Conservation (phyloP, 495 filamentous ascomycete genomes). For the Penicillium egyptiacum region DNA sequence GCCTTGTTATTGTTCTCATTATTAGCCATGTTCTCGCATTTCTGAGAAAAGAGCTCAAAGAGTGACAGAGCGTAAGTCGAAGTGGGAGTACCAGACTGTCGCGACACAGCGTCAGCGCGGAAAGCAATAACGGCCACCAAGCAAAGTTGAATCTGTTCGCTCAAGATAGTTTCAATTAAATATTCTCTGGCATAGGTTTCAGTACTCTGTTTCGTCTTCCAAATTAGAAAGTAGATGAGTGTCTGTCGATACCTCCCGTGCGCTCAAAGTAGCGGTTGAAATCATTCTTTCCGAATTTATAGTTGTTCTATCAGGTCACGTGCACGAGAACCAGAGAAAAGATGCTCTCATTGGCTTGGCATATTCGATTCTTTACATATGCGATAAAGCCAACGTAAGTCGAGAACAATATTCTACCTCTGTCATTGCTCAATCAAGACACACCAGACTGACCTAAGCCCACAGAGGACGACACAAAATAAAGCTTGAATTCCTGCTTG, state of each 20-base stretch:
- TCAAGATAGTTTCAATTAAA: not conserved
- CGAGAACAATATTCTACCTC: no score
- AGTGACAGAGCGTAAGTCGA: not conserved
- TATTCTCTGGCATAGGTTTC: not conserved
- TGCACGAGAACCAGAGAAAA: slow-evolving; percentile 9
- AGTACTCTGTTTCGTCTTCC: not conserved
- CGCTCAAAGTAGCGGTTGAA: not conserved
- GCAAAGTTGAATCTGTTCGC: not conserved
- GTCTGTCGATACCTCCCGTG: not conserved
- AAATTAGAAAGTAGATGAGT: not conserved
- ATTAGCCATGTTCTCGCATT: slow-evolving; percentile 20
- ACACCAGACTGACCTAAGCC: not conserved
- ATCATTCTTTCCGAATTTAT: not conserved
- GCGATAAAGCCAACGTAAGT: slow-evolving; percentile 4
- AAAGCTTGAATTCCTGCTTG: slow-evolving; percentile 3
- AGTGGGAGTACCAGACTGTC: slow-evolving; percentile 10
- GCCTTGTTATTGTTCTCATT: slow-evolving; percentile 24
- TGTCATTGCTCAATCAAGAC: not conserved
- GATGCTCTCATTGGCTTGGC: not conserved
- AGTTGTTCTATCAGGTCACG: not conserved
- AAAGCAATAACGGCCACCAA: not conserved
- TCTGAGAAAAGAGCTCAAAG: not conserved
- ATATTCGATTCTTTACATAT: not conserved
- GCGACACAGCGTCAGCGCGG: not conserved
- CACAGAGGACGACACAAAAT: not conserved